Conservation (phyloP, 2,329 filamentous ascomycete genomes). For the Lasiodiplodia sp. region DNA sequence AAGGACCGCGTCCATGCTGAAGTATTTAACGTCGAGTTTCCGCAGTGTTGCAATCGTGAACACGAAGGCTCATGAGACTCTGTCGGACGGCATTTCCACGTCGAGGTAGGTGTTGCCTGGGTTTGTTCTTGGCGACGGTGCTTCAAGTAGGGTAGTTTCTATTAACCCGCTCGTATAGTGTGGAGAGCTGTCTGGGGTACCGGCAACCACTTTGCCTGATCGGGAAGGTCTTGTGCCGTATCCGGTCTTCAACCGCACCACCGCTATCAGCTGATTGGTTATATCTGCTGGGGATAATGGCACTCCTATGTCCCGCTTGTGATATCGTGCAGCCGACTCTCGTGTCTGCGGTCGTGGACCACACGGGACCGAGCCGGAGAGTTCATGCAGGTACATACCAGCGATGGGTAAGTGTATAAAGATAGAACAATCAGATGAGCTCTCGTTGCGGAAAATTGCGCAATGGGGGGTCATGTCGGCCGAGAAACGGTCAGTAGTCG, state of each 20-base stretch:
- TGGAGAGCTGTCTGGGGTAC: conserved; percentile 15
- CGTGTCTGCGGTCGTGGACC: too few relatives aligned
- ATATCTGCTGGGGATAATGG: background rate
- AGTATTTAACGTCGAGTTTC: conserved; percentile 1
- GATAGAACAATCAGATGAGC: too few relatives aligned
- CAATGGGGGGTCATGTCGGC: too few relatives aligned
- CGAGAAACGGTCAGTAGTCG: too few relatives aligned
- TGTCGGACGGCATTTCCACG: background rate
- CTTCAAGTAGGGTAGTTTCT: conserved; percentile 1
- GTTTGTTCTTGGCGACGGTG: conserved; percentile 6
- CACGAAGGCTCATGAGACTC: background rate
- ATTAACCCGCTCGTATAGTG: conserved; percentile 16
- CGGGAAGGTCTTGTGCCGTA: background rate
- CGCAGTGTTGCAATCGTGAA: too few relatives aligned
- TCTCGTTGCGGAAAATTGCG: too few relatives aligned
- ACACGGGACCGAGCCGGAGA: too few relatives aligned
- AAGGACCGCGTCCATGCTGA: background rate
- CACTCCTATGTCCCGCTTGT: too few relatives aligned
- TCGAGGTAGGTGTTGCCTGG: background rate
- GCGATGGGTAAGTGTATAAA: too few relatives aligned
- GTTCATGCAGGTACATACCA: too few relatives aligned
- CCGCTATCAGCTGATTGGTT: conserved; percentile 4
- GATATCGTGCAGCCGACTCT: too few relatives aligned
- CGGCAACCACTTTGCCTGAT: conserved; percentile 1
- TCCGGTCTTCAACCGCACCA: background rate